A percentile compares a stretch with the other conserved stretches of the same genome.
Evolutionary conservation across 2,329 filamentous ascomycete species (phyloP).

Genomic region (Colletotrichum karsti): DNA sequence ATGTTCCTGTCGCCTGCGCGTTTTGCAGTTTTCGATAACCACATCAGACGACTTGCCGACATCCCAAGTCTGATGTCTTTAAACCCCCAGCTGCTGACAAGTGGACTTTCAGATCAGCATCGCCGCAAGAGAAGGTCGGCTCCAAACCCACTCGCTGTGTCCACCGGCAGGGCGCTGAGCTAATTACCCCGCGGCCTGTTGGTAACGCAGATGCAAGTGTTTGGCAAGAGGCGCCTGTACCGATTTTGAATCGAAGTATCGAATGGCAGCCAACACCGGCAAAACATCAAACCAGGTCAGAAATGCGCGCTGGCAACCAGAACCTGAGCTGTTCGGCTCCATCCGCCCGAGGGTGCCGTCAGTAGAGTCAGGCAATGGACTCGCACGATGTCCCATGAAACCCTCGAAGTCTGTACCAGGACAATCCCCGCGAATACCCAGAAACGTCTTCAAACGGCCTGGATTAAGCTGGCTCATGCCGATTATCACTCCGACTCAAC

Average conservation of each 20-base stretch:
- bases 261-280: too few species aligned
- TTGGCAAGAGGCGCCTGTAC: too few species aligned
- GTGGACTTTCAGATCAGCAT: background rate
- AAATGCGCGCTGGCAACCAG: background rate
- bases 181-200: background rate
- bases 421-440: background rate
- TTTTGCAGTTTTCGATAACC: background rate
- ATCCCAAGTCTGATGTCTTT: constrained; percentile 1
- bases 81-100: background rate
- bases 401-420: background rate
- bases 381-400: background rate
- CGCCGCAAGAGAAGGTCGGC: background rate
- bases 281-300: background rate
- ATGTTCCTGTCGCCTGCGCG: background rate
- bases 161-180: background rate
- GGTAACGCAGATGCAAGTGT: background rate
- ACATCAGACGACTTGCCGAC: constrained; percentile 3
- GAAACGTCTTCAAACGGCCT: background rate
- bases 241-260: too few species aligned
- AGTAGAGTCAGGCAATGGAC: background rate
- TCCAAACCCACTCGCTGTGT: background rate
- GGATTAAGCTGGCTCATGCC: background rate
- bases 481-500: background rate
- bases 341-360: constrained; percentile 12
- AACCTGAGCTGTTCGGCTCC: background rate